Base-by-base conservation (phyloP, 2,329 filamentous ascomycete species). In the Talaromyces albobiverticillius region DNA sequence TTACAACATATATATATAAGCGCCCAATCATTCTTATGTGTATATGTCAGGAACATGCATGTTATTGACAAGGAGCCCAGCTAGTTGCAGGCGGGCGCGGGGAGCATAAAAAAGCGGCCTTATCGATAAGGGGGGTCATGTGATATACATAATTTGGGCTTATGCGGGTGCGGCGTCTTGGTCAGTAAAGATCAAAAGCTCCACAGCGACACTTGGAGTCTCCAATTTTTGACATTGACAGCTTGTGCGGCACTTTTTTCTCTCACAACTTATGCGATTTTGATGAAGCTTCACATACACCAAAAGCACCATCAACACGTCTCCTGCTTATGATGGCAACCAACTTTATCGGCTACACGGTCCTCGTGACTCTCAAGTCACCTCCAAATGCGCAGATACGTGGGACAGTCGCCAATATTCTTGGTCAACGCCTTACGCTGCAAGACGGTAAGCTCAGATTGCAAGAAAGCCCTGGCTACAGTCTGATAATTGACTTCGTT, bases 321-420 rank as follows among this genome's bases (percentile, higher is more conserved):
- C 32, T 51, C 49, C 18, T 36, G 46, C 51, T 58, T 59, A 73
- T 56, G 61, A 88, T 88, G 85, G 84, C 86, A 46, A 78, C 79
- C 56, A 79, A 84, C 65, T 90, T 93, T 68, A 84, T 90, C 64
- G 89, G 89, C 58, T 81, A 89, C 69, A 84, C 86, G 57, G 89
- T 94, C 73, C 76, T 84, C 57, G 85, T 94, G 64, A 87, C 86
- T 32, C 79, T 94, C 59, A 82, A 80, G 63, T 78, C 83, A 55
- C 86, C 87, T 50, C 79, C 81, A 2, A 82, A 82, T 57, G 82
- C 81, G 40, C 77, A 82, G 62, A 75, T 93, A 47, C 83, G 84
- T 57, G 90, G 90, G 49, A 82, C 83, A 20, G 87, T 95, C 32
- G 81, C 83, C 57, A 79, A 85, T 61, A 85, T 93, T 51, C 80